Evolutionary conservation across 805 yeast species (phyloP).

Genomic region (Wickerhamomyces strasburgensis): DNA sequence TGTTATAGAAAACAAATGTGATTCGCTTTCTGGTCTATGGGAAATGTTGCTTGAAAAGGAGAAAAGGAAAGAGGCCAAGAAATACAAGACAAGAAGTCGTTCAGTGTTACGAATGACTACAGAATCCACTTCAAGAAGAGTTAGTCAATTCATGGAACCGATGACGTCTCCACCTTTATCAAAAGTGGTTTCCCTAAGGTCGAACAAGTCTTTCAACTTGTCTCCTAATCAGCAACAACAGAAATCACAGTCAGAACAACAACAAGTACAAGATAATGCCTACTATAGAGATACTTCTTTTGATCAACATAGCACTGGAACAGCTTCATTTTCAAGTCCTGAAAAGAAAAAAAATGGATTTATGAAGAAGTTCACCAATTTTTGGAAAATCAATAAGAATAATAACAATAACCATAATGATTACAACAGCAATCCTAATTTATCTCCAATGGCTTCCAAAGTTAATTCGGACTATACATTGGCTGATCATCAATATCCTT

Average conservation of each 20-base stretch:
- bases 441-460: too few relatives aligned
- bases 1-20: conserved; percentile 56
- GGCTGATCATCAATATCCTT: background rate
- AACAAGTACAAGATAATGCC: background rate
- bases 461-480: too few relatives aligned
- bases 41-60: conserved; percentile 54
- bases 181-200: conserved; percentile 26
- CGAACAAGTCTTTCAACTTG: conserved; percentile 11
- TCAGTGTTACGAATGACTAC: conserved; percentile 27
- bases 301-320: conserved; percentile 3
- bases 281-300: conserved; percentile 1
- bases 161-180: conserved; percentile 22
- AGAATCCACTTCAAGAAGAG: conserved; percentile 26
- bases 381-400: conserved; percentile 27
- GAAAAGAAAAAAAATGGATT: conserved; percentile 28
- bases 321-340: conserved; percentile 13
- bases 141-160: conserved; percentile 24
- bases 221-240: conserved; percentile 2
- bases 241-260: background rate
- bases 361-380: conserved; percentile 29
- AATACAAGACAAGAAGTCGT: conserved; percentile 31
- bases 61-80: conserved; percentile 26
- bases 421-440: too few relatives aligned
- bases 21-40: conserved; percentile 72
- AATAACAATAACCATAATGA: too few relatives aligned